These are phyloP conservation scores for Friedmanniomyces simplex DNA, from an alignment of 495 filamentous ascomycete species.

Conservation along the genomic window DNA sequence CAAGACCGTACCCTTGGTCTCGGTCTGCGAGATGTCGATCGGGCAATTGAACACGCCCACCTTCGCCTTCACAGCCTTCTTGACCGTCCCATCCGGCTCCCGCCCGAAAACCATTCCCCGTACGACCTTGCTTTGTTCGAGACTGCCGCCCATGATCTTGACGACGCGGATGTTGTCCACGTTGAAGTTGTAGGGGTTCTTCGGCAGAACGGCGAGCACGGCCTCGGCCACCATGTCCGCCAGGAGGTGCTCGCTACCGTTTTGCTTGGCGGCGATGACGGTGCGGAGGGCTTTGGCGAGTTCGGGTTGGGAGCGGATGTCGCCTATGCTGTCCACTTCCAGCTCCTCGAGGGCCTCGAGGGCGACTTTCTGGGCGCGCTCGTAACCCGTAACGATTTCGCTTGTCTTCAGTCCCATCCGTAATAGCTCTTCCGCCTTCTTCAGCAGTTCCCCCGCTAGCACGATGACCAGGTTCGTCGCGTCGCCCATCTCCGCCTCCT, in stretches of 20 bases:
- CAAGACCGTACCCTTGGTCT: conserved; percentile 99
- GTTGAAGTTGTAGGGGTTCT: conserved; percentile 97
- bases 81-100: conserved; percentile 74
- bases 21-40: conserved; percentile 90
- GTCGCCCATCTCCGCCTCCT: conserved; percentile 98
- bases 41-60: conserved; percentile 95
- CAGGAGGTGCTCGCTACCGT: conserved; percentile 78
- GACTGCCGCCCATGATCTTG: conserved; percentile 97
- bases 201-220: conserved; percentile 86
- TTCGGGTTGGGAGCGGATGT: conserved; percentile 66
- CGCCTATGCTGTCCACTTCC: conserved; percentile 78
- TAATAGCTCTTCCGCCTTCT: conserved; percentile 93
- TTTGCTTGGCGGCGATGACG: conserved; percentile 93
- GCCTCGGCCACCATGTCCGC: conserved; percentile 84
- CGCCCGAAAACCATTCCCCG: conserved; percentile 98
- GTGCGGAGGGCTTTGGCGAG: conserved; percentile 93
- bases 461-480: conserved; percentile 97
- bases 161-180: conserved; percentile 99
- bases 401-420: conserved; percentile 93
- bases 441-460: conserved; percentile 87
- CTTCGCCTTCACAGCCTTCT: conserved; percentile 85
- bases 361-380: conserved; percentile 83
- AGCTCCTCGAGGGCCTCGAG: conserved; percentile 78
- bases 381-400: conserved; percentile 91
- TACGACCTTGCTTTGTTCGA: conserved; percentile 87